Base-by-base conservation (phyloP, 345 rosid genomes). In the Turnera subulata region DNA sequence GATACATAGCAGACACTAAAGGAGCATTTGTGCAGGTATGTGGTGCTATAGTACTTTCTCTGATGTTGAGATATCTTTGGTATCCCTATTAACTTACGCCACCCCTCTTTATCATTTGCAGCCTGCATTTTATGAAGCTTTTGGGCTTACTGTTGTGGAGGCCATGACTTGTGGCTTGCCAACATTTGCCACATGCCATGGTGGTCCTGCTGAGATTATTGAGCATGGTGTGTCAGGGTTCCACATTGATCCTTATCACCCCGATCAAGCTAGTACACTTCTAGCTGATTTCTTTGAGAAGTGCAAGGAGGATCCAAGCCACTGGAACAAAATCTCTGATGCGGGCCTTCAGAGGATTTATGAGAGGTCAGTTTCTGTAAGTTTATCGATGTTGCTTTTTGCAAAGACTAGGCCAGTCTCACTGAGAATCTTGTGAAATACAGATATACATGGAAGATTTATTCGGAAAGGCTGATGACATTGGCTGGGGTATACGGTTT, bases 81-180 rank as follows among this genome's bases (percentile, higher is more conserved):
- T 18, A 52, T 2, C 49, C n/a, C 25, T 19, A 29, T 51, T 57
- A 5, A 55, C 22, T 59, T 11, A 8, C 16, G 12, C 20, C 49
- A 2, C 19, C 19, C 22, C 59, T 0, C 16, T 26, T 8, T 16
- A 3, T 29, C n/a, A n/a, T n/a, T n/a, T 66, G 63, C 79, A 94
- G 97, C 99, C 99, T 67, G 99, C 99, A 1, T 84, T 94, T 70
- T 94, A 94, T 43, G 99, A 94, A 88, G 96, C 91, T 23, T 94
- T 90, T 72, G 99, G 99, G 50, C 89, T 94, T 52, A 94, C 97
- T 3, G 97, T 94, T 15, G 88, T 85, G 65, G 96, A 94, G 77
- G 92, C 96, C 61, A 94, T 94, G 99, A 90, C 95, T n/a, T 85
- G 88, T 46, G 97, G 89, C 32, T 96, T 94, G 58, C 99, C 99